A percentile compares a stretch with the other conserved stretches of the same genome.
Evolutionary conservation across 768 basidiomycete species (phyloP).

Genomic region (Mycena chlorophos): DNA sequence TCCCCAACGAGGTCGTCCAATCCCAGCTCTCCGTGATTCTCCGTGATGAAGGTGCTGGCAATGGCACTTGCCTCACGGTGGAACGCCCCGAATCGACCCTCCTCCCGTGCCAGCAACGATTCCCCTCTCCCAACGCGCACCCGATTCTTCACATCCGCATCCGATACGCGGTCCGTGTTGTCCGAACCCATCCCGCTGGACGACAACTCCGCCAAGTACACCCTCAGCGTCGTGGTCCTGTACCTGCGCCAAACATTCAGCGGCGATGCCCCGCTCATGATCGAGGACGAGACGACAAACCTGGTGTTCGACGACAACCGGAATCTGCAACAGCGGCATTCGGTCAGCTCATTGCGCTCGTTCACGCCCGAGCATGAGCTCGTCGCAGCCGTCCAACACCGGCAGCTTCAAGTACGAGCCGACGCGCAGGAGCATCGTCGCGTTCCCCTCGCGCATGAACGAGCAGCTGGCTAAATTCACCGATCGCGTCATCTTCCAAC

Average conservation of each 20-base stretch:
- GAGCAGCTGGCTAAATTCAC: slow-evolving; percentile 68
- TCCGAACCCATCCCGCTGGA: slow-evolving; percentile 74
- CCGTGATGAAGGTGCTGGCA: slow-evolving; percentile 77
- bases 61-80: slow-evolving; percentile 79
- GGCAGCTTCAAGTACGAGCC: slow-evolving; percentile 53
- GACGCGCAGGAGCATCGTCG: slow-evolving; percentile 61
- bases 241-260: slow-evolving; percentile 73
- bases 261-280: slow-evolving; percentile 55
- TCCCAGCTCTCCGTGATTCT: slow-evolving; percentile 85
- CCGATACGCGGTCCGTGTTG: slow-evolving; percentile 43
- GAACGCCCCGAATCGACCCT: slow-evolving; percentile 47
- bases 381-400: slow-evolving; percentile 41
- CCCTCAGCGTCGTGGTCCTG: slow-evolving; percentile 79
- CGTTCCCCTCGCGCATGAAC: slow-evolving; percentile 55
- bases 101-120: slow-evolving; percentile 46
- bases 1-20: slow-evolving; percentile 73
- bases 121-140: slow-evolving; percentile 37
- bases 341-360: not conserved
- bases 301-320: slow-evolving; percentile 67
- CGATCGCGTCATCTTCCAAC: slow-evolving; percentile 78
- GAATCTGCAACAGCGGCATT: not conserved
- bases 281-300: slow-evolving; percentile 60
- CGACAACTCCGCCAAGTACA: slow-evolving; percentile 78
- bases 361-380: slow-evolving; percentile 32
- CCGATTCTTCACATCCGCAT: slow-evolving; percentile 45